Base-by-base conservation (phyloP, 164 flowering plant genomes). In the Sedum album region DNA sequence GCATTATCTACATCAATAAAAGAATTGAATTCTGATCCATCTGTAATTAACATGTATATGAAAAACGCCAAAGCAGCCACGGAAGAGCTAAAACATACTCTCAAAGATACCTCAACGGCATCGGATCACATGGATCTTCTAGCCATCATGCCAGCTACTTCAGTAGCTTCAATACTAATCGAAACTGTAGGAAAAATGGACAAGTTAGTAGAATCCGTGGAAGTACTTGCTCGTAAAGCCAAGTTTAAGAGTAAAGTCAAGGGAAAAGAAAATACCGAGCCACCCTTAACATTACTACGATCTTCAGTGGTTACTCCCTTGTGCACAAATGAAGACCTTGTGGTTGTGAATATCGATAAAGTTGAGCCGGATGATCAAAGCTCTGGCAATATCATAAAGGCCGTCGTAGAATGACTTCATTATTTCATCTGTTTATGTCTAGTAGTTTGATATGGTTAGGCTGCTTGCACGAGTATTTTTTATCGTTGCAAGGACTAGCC, bases 1-100 rank as follows among this genome's bases (percentile, higher is more conserved):
- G 79, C 76, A 23, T 39, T 83, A 36, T 74, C 89, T 23, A 8
- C 71, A 39, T 42, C 86, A n/a, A 73, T 85, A 26, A 76, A 76
- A 65, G 71, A 71, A 6, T 79, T 80, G 82, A 68, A 66, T 15
- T 62, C 73, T n/a, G 38, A 35, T 35, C 80, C 78, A 23, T 70
- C 74, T 0, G 9, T 76, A 0, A 72, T 73, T 0, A 44, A 61
- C 30, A 36, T 46, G 4, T 81, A 82, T 26, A 14, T 83, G 4
- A 77, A 0, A 51, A 70, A n/a, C n/a, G n/a, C n/a, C n/a, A n/a
- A n/a, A n/a, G n/a, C n/a, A n/a, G n/a, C n/a, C n/a, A n/a, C n/a
- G n/a, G n/a, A n/a, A 0, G 82, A 80, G 28, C 78, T 85, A 1
- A 70, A 73, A 65, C 31, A 10, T 0, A 55, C 75, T 0, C 79